phyloP scores from a whole-genome alignment of 192 early-diverging fungal genomes.

The Coemansia aciculifera region DNA sequence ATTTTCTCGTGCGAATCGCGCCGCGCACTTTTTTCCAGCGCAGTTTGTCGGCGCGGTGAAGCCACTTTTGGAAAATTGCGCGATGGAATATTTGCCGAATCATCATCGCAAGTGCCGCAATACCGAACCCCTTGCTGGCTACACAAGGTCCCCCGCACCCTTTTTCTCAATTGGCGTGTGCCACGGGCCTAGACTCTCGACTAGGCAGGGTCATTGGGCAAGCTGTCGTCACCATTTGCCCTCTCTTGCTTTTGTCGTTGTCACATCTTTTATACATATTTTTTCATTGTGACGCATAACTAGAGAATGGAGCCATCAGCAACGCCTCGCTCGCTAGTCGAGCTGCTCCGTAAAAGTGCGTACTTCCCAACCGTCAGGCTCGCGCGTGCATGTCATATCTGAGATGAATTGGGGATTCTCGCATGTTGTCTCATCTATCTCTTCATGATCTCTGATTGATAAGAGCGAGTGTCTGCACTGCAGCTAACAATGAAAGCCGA shows the following conservation, averaged over 20 bases:
- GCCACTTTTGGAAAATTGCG: neutral
- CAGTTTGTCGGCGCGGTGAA: slow-evolving; percentile 6
- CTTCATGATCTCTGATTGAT: neutral
- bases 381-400: neutral
- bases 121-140: neutral
- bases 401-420: slow-evolving; percentile 3
- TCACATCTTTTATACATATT: neutral
- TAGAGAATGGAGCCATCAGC: neutral
- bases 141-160: neutral
- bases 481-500: neutral
- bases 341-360: slow-evolving; percentile 43
- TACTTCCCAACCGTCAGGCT: neutral
- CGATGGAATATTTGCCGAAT: neutral
- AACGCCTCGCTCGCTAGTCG: slow-evolving; percentile 30
- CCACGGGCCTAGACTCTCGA: neutral
- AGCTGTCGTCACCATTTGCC: neutral
- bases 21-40: slow-evolving; percentile 3
- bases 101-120: neutral
- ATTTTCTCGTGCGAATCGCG: neutral
- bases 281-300: neutral
- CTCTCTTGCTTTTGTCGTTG: neutral
- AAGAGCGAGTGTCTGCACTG: neutral
- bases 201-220: neutral
- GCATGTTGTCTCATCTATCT: slow-evolving; percentile 1
- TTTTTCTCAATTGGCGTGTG: neutral